Evolutionary conservation across 2,329 filamentous ascomycete species (phyloP), one percentile per base, ranked within the genome.

Genomic region (Clarireedia sp.): DNA sequence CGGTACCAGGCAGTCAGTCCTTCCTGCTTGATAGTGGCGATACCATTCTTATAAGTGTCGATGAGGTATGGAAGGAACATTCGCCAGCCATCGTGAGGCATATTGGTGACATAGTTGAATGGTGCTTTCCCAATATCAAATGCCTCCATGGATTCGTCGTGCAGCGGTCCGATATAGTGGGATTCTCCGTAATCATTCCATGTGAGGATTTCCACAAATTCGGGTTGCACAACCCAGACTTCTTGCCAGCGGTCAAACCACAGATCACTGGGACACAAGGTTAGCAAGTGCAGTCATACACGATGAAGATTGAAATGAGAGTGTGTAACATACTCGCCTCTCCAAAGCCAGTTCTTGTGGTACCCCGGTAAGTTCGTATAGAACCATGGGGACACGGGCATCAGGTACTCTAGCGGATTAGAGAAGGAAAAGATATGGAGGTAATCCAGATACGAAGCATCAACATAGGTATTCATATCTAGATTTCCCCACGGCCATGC

Each of bases 161-260:
- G 21, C 41, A 21, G 21, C 16, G 9, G 12, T 26, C 38, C 40
- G 5, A 52, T 52, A 6, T 45, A 52, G 17, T 52, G 40, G n/a
- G 40, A 52, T 9, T 46, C 50, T 23, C 50, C 50, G 17, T 24
- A 45, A 10, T 52, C 40, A 16, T 52, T 52, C 50, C 40, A 46
- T 3, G 26, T 46, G 16, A 52, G 7, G 1, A 44, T 52, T 14
- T 52, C 24, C 6, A 52, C 17, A 17, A 26, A 52, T 1, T 52
- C 50, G 5, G 40, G 50, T 3, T 52, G 49, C n/a, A n/a, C n/a
- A n/a, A n/a, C n/a, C n/a, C n/a, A n/a, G n/a, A n/a, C n/a, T n/a
- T n/a, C n/a, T n/a, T n/a, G n/a, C n/a, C n/a, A n/a, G n/a, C n/a
- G n/a, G n/a, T n/a, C n/a, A n/a, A n/a, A n/a, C n/a, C n/a, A n/a